phyloP scores from a whole-genome alignment of 2,329 filamentous ascomycete genomes.

The Rhinocladiella similis region DNA sequence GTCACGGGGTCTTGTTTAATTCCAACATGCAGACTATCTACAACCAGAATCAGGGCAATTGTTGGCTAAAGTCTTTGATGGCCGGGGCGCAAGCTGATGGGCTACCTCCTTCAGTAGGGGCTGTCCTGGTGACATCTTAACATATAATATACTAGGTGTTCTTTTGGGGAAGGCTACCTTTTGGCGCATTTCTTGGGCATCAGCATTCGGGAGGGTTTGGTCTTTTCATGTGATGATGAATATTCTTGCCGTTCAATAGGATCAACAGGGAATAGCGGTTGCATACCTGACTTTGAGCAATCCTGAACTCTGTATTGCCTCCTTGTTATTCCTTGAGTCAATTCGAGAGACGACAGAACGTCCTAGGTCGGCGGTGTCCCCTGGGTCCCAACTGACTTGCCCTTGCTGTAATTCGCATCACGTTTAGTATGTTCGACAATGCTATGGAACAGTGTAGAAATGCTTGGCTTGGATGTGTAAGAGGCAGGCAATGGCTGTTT shows the following conservation, averaged over 20 bases:
- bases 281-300: too few relatives aligned
- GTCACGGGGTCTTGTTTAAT: slow-evolving; percentile 6
- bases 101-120: slow-evolving; percentile 6
- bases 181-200: not conserved
- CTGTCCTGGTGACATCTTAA: not conserved
- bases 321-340: too few relatives aligned
- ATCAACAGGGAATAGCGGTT: not conserved
- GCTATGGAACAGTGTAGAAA: too few relatives aligned
- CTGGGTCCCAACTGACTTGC: too few relatives aligned
- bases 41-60: not conserved
- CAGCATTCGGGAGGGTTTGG: not conserved
- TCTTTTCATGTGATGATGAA: not conserved
- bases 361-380: too few relatives aligned
- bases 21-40: not conserved
- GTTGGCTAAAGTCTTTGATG: slow-evolving; percentile 9
- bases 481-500: too few relatives aligned
- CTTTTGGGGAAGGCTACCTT: not conserved
- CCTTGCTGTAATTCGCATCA: too few relatives aligned
- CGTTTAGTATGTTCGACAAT: too few relatives aligned
- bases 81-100: not conserved
- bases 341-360: too few relatives aligned
- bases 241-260: not conserved
- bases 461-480: too few relatives aligned
- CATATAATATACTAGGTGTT: too few relatives aligned
- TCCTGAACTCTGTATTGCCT: too few relatives aligned